Percentiles rank a stretch among this genome's conserved stretches.
phyloP scores from a whole-genome alignment of 176 grass and related monocot genomes.

The Eremochloa ophiuroides region DNA sequence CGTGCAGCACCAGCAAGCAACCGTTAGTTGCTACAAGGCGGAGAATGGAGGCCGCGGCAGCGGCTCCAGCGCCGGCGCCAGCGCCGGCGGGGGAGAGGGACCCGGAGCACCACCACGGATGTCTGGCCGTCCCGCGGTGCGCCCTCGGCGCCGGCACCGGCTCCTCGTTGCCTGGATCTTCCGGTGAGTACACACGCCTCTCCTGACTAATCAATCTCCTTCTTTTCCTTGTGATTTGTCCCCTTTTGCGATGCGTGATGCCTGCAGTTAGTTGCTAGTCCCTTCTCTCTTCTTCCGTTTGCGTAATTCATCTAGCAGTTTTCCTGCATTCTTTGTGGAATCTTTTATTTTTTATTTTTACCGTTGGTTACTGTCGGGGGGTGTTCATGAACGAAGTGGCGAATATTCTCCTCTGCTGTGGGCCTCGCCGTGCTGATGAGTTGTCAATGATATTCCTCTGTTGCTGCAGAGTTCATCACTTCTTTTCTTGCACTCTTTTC shows the following conservation, averaged over 20 bases:
- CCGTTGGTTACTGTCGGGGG: not conserved
- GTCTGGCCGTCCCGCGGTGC: conserved; percentile 30
- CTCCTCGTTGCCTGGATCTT: conserved; percentile 34
- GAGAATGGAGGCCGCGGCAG: conserved; percentile 29
- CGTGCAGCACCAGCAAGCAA: not conserved
- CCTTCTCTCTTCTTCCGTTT: not conserved
- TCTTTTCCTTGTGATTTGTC: not conserved
- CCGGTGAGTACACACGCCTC: conserved; percentile 11
- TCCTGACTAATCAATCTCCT: not conserved
- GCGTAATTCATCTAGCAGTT: not conserved
- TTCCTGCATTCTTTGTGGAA: not conserved
- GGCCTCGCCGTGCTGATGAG: not conserved
- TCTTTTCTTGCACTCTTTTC: not conserved
- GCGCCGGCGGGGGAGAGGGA: conserved; percentile 8
- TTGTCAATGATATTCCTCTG: not conserved
- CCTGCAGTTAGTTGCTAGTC: not conserved
- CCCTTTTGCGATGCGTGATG: not conserved
- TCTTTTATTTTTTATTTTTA: not conserved
- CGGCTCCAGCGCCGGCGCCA: not conserved
- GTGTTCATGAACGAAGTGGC: not conserved
- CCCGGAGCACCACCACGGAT: conserved; percentile 24
- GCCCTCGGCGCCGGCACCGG: conserved; percentile 1
- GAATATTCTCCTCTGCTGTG: not conserved
- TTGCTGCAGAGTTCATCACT: not conserved
- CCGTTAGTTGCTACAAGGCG: not conserved